These are phyloP conservation scores for Trifolium subterraneum DNA, from an alignment of 306 rosid genomes.

Conservation along the genomic window DNA sequence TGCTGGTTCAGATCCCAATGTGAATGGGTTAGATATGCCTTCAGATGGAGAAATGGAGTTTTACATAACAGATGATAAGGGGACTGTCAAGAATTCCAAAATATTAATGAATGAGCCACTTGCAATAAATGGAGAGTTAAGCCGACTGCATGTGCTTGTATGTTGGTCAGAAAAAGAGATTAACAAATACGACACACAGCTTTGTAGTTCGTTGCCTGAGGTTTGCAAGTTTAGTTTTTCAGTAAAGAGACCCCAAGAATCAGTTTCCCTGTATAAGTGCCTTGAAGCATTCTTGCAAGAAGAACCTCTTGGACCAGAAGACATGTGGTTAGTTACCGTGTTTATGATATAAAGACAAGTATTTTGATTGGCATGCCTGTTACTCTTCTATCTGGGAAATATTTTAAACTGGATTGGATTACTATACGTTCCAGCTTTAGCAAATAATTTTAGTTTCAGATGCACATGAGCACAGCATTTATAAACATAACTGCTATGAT, in stretches of 20 bases:
- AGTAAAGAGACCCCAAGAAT: constrained; percentile 77
- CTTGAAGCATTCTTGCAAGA: constrained; percentile 96
- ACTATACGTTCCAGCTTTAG: constrained; percentile 35
- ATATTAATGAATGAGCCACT: constrained; percentile 64
- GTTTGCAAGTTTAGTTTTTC: constrained; percentile 79
- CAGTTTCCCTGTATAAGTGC: constrained; percentile 89
- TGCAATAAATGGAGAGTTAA: constrained; percentile 51
- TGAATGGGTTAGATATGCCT: constrained; percentile 49
- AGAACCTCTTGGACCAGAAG: constrained; percentile 99
- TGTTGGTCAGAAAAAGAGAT: constrained; percentile 79
- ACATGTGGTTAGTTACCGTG: constrained; percentile 86
- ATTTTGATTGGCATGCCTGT: constrained; percentile 34
- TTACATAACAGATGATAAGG: constrained; percentile 80
- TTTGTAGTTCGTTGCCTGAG: constrained; percentile 77
- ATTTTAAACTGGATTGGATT: constrained; percentile 24
- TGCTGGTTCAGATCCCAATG: constrained; percentile 51
- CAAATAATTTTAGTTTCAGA: constrained; percentile 33
- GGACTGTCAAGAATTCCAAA: constrained; percentile 58
- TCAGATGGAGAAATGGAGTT: constrained; percentile 66
- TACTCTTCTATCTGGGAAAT: constrained; percentile 29
- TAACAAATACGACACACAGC: constrained; percentile 61
- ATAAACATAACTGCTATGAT: constrained; percentile 23
- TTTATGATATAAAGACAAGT: constrained; percentile 29
- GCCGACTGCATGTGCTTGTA: constrained; percentile 67
- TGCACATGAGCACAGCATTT: background rate